phyloP scores from a whole-genome alignment of 2,329 filamentous ascomycete genomes.

The Sclerotinia borealis region DNA sequence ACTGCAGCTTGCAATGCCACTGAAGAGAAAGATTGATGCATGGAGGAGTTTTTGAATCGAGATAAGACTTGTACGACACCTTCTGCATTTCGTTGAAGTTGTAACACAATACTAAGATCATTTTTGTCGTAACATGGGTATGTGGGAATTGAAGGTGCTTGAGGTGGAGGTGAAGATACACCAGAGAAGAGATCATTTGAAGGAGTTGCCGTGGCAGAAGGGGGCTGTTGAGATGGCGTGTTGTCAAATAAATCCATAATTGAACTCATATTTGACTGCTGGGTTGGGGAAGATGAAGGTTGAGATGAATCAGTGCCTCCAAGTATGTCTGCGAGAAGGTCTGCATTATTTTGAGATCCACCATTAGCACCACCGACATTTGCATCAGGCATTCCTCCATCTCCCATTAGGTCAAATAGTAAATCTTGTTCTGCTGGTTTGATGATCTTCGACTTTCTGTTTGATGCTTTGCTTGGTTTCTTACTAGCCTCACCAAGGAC shows the following conservation, averaged over 20 bases:
- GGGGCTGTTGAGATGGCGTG: slow-evolving; percentile 40
- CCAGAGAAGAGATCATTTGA: slow-evolving; percentile 46
- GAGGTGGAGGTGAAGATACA: slow-evolving; percentile 44
- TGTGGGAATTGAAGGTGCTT: slow-evolving; percentile 43
- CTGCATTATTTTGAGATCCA: slow-evolving; percentile 64
- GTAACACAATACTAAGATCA: slow-evolving; percentile 72
- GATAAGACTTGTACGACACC: slow-evolving; percentile 75
- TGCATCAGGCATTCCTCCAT: slow-evolving; percentile 54
- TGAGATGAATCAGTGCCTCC: slow-evolving; percentile 57
- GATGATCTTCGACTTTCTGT: slow-evolving; percentile 67
- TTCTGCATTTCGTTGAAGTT: slow-evolving; percentile 76
- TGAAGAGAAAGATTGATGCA: slow-evolving; percentile 58
- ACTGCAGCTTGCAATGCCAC: slow-evolving; percentile 91
- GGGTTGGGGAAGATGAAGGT: slow-evolving; percentile 45
- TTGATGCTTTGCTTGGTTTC: slow-evolving; percentile 60
- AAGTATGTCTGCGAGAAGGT: slow-evolving; percentile 86
- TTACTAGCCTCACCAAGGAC: slow-evolving; percentile 77
- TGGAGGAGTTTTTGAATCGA: slow-evolving; percentile 73
- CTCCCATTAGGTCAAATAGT: slow-evolving; percentile 87
- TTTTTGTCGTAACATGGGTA: slow-evolving; percentile 83
- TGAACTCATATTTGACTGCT: slow-evolving; percentile 54
- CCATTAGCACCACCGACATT: slow-evolving; percentile 66
- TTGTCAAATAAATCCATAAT: slow-evolving; percentile 86
- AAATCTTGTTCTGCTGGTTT: slow-evolving; percentile 90
- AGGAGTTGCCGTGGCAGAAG: slow-evolving; percentile 38